These are phyloP conservation scores for Petunia hybrid DNA, from an alignment of 305 asterid species.

Conservation along the genomic window DNA sequence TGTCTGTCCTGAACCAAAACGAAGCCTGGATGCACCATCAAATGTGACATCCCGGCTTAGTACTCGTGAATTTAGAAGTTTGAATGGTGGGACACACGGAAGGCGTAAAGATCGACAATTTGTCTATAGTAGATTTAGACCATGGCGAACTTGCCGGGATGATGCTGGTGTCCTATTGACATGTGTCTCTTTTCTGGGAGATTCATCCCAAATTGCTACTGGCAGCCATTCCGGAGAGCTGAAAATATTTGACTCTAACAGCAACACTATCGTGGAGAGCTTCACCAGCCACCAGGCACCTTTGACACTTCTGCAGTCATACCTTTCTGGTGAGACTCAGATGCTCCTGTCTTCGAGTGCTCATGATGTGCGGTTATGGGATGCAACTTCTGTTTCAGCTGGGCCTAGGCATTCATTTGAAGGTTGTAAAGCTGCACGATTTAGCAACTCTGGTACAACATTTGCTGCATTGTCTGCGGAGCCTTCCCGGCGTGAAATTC, in stretches of 20 bases:
- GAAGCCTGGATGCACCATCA: conserved; percentile 95
- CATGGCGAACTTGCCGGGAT: conserved; percentile 98
- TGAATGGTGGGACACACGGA: conserved; percentile 84
- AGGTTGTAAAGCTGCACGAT: conserved; percentile 83
- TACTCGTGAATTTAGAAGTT: conserved; percentile 83
- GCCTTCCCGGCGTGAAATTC: conserved; percentile 78
- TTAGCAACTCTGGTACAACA: conserved; percentile 74
- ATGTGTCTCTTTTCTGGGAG: conserved; percentile 85
- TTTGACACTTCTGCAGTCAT: conserved; percentile 78
- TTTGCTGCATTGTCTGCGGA: conserved; percentile 83
- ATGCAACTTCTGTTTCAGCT: conserved; percentile 69
- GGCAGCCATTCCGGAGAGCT: conserved; percentile 96
- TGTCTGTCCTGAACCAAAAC: conserved; percentile 91
- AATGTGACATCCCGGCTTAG: conserved; percentile 91
- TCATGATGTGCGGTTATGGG: conserved; percentile 91
- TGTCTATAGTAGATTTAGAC: conserved; percentile 94
- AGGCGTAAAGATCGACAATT: conserved; percentile 95
- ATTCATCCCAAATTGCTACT: conserved; percentile 80
- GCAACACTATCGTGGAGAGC: conserved; percentile 75
- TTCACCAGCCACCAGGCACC: conserved; percentile 88
- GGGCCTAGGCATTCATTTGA: conserved; percentile 96
- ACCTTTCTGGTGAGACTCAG: conserved; percentile 66
- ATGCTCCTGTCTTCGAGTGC: conserved; percentile 85
- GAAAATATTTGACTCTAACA: conserved; percentile 84
- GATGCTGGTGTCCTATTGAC: conserved; percentile 74